Evolutionary conservation across 257 asterid species (phyloP).

Genomic region (Mitragyna speciosa): DNA sequence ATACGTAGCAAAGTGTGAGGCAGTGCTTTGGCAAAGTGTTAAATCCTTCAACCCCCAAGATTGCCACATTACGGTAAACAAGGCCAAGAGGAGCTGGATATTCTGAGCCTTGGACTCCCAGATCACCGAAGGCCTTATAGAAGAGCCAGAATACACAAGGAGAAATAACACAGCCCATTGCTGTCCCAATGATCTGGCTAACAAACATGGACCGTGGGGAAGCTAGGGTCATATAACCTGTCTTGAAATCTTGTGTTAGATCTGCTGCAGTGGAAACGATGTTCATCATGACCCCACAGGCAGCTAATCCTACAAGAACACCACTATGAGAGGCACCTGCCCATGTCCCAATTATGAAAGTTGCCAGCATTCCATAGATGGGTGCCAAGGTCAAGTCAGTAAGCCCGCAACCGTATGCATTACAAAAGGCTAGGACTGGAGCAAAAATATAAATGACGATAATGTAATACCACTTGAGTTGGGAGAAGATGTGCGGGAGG

Average conservation of each 20-base stretch:
- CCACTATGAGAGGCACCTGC: conserved; percentile 83
- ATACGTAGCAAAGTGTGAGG: conserved; percentile 60
- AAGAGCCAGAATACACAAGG: conserved; percentile 90
- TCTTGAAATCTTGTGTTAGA: conserved; percentile 81
- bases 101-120: conserved; percentile 53
- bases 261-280: conserved; percentile 91
- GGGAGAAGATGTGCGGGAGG: conserved; percentile 73
- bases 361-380: conserved; percentile 82
- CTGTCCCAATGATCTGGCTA: conserved; percentile 87
- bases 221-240: conserved; percentile 85
- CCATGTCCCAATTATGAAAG: conserved; percentile 86
- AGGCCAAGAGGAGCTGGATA: conserved; percentile 74
- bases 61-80: conserved; percentile 74
- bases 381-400: conserved; percentile 93
- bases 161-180: conserved; percentile 83
- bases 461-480: conserved; percentile 77
- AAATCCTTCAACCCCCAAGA: conserved; percentile 75
- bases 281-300: conserved; percentile 97
- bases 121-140: conserved; percentile 58
- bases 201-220: conserved; percentile 89
- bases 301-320: conserved; percentile 86
- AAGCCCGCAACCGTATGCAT: conserved; percentile 89
- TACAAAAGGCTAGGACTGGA: conserved; percentile 82
- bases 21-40: conserved; percentile 68
- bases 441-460: conserved; percentile 69